Percentiles rank a stretch among this genome's conserved stretches.
phyloP scores from a whole-genome alignment of 1,139 yeast genomes.

The Hyphopichia burtonii region DNA sequence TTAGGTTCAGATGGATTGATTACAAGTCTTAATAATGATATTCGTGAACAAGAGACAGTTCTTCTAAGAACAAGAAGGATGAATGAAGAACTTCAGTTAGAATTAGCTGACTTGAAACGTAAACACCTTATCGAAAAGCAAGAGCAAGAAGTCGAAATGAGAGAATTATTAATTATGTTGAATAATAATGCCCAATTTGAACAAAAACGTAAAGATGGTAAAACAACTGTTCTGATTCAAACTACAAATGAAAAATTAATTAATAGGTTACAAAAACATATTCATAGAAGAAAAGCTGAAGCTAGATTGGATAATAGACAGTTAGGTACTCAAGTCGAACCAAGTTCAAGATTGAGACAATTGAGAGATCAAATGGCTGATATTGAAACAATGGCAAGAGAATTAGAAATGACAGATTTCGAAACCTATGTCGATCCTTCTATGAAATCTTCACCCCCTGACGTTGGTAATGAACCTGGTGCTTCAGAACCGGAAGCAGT shows the following conservation, averaged over 20 bases:
- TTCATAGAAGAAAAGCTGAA: constrained; percentile 63
- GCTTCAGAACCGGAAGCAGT: constrained; percentile 14
- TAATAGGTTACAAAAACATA: constrained; percentile 54
- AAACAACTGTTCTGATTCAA: constrained; percentile 37
- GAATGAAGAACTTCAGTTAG: constrained; percentile 61
- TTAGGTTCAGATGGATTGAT: constrained; percentile 86
- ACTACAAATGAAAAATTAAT: constrained; percentile 47
- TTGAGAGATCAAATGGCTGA: constrained; percentile 84
- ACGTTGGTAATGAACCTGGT: constrained; percentile 9
- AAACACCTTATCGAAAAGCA: constrained; percentile 76
- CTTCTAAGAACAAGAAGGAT: constrained; percentile 65
- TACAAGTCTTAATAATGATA: constrained; percentile 64
- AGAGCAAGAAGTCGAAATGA: constrained; percentile 82
- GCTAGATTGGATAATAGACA: constrained; percentile 55
- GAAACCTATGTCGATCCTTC: constrained; percentile 35
- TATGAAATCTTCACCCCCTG: constrained; percentile 5
- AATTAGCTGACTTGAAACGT: constrained; percentile 68
- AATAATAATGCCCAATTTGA: constrained; percentile 38
- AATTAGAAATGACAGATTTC: constrained; percentile 83
- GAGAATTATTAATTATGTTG: constrained; percentile 76
- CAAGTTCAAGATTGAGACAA: constrained; percentile 71
- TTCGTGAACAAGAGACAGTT: constrained; percentile 71
- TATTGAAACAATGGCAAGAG: constrained; percentile 80
- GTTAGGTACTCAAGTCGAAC: constrained; percentile 64
- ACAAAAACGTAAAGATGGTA: constrained; percentile 32